Evolutionary conservation across 148 eudicot species (phyloP).

Genomic region (Fagopyrum tataricum): DNA sequence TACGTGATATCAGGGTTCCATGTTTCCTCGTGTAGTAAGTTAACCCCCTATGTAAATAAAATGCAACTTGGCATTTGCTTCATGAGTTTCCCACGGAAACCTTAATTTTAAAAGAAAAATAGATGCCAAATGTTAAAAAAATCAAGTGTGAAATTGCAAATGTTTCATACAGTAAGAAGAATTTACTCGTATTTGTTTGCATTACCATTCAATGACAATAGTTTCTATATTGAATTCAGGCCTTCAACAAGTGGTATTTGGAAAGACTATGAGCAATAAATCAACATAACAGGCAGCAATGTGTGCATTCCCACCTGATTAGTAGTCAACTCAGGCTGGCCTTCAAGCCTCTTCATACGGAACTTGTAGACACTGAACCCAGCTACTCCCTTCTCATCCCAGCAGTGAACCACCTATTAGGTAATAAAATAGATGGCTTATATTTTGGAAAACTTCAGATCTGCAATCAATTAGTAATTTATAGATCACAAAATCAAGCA

Average conservation of each 20-base stretch:
- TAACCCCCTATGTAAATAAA: too few species aligned
- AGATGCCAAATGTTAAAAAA: too few species aligned
- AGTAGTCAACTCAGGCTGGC: conserved; percentile 74
- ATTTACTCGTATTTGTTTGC: too few species aligned
- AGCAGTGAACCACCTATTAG: conserved; percentile 52
- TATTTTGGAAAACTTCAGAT: not conserved
- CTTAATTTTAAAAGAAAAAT: too few species aligned
- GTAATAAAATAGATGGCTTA: conserved; percentile 1
- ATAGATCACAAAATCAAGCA: not conserved
- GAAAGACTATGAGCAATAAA: not conserved
- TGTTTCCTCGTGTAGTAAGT: not conserved
- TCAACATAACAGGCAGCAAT: not conserved
- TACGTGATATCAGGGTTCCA: not conserved
- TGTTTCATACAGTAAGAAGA: too few species aligned
- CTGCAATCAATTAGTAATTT: not conserved
- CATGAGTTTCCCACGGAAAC: too few species aligned
- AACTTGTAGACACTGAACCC: conserved; percentile 80
- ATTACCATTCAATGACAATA: not conserved
- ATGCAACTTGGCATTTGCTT: too few species aligned
- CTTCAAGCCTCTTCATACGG: conserved; percentile 59
- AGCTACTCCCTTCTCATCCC: conserved; percentile 86
- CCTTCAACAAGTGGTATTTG: not conserved
- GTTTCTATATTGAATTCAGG: not conserved
- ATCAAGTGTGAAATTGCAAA: too few species aligned
- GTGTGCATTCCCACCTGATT: conserved; percentile 36